Conservation (phyloP, 2,329 filamentous ascomycete genomes). For the Leptographium lundbergii region DNA sequence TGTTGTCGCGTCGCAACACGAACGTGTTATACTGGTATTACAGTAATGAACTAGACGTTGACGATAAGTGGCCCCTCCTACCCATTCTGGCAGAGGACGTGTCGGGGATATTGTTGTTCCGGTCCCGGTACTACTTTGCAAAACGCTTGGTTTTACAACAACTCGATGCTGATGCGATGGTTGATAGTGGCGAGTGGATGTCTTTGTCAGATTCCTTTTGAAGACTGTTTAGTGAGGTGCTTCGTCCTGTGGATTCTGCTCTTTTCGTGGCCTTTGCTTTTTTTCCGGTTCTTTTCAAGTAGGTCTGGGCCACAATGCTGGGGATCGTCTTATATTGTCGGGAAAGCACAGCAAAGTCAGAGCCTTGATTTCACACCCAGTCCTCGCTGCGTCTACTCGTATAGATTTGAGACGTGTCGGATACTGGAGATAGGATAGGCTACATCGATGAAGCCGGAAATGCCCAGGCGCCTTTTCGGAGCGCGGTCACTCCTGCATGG, state of each 20-base stretch:
- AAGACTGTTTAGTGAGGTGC: no score
- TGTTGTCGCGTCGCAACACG: background rate
- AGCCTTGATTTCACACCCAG: background rate
- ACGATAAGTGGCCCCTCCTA: slow-evolving; percentile 6
- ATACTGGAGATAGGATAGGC: background rate
- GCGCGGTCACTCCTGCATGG: background rate
- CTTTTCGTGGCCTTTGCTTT: no score
- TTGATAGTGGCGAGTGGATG: no score
- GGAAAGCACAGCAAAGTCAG: background rate
- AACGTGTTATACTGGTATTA: background rate
- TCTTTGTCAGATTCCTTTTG: no score
- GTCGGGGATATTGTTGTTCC: background rate
- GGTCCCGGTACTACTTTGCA: background rate
- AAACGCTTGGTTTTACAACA: no score
- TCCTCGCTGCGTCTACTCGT: no score
- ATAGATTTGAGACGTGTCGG: background rate
- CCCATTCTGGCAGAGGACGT: slow-evolving; percentile 4
- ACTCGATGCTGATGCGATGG: no score
- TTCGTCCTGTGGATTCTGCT: no score
- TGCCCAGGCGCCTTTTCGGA: background rate
- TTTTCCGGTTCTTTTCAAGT: no score
- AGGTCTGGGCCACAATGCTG: no score
- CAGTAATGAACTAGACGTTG: background rate
- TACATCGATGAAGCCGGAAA: background rate
- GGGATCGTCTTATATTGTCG: background rate